Conservation (phyloP, 1,139 yeast genomes). For the Wickerhamiella pararugosa region DNA sequence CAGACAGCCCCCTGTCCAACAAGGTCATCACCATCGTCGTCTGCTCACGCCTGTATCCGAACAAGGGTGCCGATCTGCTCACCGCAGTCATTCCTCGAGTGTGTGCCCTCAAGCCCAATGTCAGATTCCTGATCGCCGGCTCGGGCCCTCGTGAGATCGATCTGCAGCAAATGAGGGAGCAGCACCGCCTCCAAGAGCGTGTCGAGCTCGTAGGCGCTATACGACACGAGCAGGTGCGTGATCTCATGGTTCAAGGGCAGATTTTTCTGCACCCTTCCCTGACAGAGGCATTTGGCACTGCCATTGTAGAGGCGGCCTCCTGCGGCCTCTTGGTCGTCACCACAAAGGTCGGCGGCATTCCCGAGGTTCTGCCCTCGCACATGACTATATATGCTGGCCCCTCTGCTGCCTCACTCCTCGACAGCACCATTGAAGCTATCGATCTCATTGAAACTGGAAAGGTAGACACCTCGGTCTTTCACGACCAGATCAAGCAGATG, state of each 20-base stretch:
- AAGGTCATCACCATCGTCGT: constrained; percentile 64
- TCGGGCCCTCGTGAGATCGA: constrained; percentile 94
- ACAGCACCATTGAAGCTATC: constrained; percentile 54
- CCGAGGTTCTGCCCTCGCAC: constrained; percentile 84
- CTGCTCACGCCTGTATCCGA: constrained; percentile 83
- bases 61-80: constrained; percentile 86
- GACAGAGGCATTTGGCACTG: constrained; percentile 98
- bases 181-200: constrained; percentile 69
- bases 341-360: constrained; percentile 94
- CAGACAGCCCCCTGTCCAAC: not conserved
- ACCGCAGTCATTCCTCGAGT: constrained; percentile 78
- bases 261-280: constrained; percentile 86
- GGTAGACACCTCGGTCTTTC: constrained; percentile 64
- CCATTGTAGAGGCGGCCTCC: constrained; percentile 91
- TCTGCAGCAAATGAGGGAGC: constrained; percentile 88
- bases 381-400: constrained; percentile 92
- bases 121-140: constrained; percentile 79
- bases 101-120: constrained; percentile 47
- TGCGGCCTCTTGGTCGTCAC: constrained; percentile 92
- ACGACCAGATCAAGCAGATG: constrained; percentile 62
- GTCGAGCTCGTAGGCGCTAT: constrained; percentile 79
- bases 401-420: constrained; percentile 63
- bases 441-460: constrained; percentile 37
- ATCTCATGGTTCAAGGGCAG: constrained; percentile 87
- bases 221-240: constrained; percentile 82